Base-by-base conservation (phyloP, 2,329 filamentous ascomycete species). In the Colletotrichum theobromicola region DNA sequence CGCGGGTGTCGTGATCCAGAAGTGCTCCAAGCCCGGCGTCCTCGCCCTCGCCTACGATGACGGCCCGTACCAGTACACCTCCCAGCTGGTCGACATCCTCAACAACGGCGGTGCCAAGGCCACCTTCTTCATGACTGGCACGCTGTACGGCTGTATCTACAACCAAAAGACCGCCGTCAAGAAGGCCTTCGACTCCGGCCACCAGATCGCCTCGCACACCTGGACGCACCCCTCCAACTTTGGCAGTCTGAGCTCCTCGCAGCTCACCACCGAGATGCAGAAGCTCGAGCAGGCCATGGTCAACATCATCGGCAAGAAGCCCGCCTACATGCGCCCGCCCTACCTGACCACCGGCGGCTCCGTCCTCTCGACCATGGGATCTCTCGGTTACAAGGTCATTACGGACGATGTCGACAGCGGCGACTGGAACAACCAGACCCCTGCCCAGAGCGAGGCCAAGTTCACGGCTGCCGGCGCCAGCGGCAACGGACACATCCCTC, bases 361-460 rank as follows among this genome's bases (percentile, higher is more conserved):
- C 72, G 83, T 88, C 55, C 81, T 88, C 62, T 78, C 79, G 21
- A 84, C 84, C 16, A 84, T 88, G 83, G 79, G 78, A 70, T 76
- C 82, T 69, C 80, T 92, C 64, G 88, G 88, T 70, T 92, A 91
- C 84, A 90, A 90, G 79, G 87, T 92, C 78, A 88, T 90, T 78
- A 92, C 90, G 78, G 86, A 91, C 78, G 89, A 92, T 76, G 83
- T 93, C 63, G 91, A 93, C 79, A 87, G 90, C 2, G 88, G 90
- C 65, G 91, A 93, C 82, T 92, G 91, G 86, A 88, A 91, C 79
- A 87, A 89, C 66, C 82, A 87, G 74, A 83, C 85, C 5, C 84
- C 89, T 1, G 79, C 82, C 70, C 87, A 88, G 80, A 88, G 89
- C 78, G 85, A 91, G 84, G 82, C 88, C 77, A 86, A 84, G 77